Evolutionary conservation across 345 rosid genomes (phyloP).

Genomic region (Eucalyptus pumila): DNA sequence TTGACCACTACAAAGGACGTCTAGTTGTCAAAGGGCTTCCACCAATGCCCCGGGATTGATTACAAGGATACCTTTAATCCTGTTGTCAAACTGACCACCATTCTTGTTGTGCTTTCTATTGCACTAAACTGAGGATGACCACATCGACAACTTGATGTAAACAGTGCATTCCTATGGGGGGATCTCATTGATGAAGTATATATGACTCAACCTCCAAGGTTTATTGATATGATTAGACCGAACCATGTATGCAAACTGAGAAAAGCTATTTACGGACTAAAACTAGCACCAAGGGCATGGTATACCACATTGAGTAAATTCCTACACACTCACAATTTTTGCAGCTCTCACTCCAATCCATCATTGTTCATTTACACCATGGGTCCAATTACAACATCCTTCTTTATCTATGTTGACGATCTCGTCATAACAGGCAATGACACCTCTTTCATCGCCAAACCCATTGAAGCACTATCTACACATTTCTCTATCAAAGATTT

Average conservation of each 20-base stretch:
- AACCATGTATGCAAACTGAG: too few relatives aligned
- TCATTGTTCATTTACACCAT: not conserved
- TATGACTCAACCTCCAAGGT: too few relatives aligned
- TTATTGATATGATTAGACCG: too few relatives aligned
- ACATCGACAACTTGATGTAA: too few relatives aligned
- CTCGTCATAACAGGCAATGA: not conserved
- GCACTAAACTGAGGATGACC: too few relatives aligned
- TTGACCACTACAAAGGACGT: not conserved
- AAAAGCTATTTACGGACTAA: too few relatives aligned
- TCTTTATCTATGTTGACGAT: not conserved
- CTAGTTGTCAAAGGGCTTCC: not conserved
- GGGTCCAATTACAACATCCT: not conserved
- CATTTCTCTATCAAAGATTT: not conserved
- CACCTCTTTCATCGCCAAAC: accelerated
- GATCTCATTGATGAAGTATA: too few relatives aligned
- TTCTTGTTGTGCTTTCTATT: too few relatives aligned
- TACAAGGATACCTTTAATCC: not conserved
- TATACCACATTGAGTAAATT: not conserved
- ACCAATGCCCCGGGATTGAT: not conserved
- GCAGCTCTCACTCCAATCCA: not conserved
- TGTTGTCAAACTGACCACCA: not conserved
- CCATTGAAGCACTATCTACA: not conserved
- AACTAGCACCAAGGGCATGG: not conserved
- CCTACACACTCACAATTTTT: not conserved
- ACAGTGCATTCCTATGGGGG: too few relatives aligned